Conservation (phyloP, 78 protist genomes). For the Protostelium mycophagum region DNA sequence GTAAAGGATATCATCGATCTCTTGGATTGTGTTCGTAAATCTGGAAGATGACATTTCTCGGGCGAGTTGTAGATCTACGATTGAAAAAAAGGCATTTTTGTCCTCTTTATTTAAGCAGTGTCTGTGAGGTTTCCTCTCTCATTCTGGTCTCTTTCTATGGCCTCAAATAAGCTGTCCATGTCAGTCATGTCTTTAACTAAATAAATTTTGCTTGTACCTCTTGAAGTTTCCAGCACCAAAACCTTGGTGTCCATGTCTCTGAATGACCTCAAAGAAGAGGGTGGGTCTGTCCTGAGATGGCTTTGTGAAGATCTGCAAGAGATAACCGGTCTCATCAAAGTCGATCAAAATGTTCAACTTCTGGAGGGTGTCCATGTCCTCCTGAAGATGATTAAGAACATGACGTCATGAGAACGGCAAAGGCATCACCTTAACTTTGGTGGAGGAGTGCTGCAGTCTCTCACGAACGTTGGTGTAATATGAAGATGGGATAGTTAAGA, state of each 20-base stretch:
- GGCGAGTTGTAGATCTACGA: too few species aligned
- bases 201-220: too few species aligned
- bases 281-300: conserved; percentile 89
- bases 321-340: conserved; percentile 87
- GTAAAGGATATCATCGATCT: too few species aligned
- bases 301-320: conserved; percentile 91
- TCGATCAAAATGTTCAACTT: conserved; percentile 80
- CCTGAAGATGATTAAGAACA: conserved; percentile 19
- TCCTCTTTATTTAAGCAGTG: too few species aligned
- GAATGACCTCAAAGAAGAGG: conserved; percentile 86
- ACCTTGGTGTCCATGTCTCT: conserved; percentile 70
- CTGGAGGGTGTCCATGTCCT: conserved; percentile 66
- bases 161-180: conserved; percentile 81
- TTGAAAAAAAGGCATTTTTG: too few species aligned
- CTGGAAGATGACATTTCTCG: too few species aligned
- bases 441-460: conserved; percentile 50
- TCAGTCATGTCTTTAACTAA: too few species aligned
- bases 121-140: conserved; percentile 34
- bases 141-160: conserved; percentile 71
- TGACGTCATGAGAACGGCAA: neutral
- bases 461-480: conserved; percentile 65
- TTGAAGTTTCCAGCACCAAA: conserved; percentile 92
- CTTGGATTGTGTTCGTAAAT: too few species aligned
- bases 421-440: conserved; percentile 29
- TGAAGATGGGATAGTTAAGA: conserved; percentile 69